phyloP scores from a whole-genome alignment of 129 eudicot species.

The Centaurea solstitialis region DNA sequence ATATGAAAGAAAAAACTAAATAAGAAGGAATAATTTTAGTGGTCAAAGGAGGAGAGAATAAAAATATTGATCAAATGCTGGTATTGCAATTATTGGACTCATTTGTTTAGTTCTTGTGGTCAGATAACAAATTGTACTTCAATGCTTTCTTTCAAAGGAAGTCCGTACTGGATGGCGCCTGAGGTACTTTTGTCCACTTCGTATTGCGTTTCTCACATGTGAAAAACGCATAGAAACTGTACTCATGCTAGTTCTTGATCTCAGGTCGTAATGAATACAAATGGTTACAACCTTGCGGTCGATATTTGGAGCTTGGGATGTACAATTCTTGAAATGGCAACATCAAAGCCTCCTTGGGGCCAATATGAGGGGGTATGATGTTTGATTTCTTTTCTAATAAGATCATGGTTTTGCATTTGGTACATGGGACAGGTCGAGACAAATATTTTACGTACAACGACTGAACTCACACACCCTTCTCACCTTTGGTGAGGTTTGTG shows the following conservation, averaged over 20 bases:
- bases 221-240: neutral
- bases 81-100: neutral
- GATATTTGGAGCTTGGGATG: conserved; percentile 99
- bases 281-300: conserved; percentile 85
- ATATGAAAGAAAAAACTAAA: neutral
- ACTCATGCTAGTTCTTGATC: conserved; percentile 11
- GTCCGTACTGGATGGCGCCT: conserved; percentile 99
- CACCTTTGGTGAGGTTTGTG: neutral
- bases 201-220: neutral
- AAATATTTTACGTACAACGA: too few species aligned
- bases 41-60: neutral
- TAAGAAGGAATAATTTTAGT: neutral
- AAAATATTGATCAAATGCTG: neutral
- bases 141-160: conserved; percentile 94
- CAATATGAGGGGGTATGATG: conserved; percentile 87
- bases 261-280: conserved; percentile 92
- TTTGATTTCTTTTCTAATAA: neutral
- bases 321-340: conserved; percentile 94
- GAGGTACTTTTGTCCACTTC: conserved; percentile 56
- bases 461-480: neutral
- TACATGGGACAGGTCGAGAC: neutral
- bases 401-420: neutral
- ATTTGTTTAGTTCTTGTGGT: conserved; percentile 20
- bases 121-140: conserved; percentile 75
- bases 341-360: conserved; percentile 96